Evolutionary conservation across 768 basidiomycete species (phyloP).

Genomic region (Russula emetica): DNA sequence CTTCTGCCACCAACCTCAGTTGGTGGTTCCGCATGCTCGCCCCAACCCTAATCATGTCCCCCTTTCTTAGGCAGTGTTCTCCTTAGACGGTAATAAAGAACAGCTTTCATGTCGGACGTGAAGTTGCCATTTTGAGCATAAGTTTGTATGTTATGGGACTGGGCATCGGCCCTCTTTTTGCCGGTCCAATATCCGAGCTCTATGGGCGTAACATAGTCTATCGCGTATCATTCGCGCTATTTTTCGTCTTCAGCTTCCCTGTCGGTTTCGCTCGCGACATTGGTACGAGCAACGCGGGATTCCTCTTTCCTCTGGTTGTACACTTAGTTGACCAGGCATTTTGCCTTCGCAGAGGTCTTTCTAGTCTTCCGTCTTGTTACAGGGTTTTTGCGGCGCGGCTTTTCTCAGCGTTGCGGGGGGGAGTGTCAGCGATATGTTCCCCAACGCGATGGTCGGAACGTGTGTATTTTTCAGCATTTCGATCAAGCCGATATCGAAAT

Average conservation of each 20-base stretch:
- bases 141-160: slow-evolving; percentile 39
- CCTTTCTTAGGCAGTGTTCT: background rate
- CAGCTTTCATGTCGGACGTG: slow-evolving; percentile 36
- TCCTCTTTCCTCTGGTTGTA: background rate
- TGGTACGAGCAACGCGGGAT: slow-evolving; percentile 36
- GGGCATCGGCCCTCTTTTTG: slow-evolving; percentile 33
- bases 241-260: slow-evolving; percentile 63
- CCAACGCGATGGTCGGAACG: slow-evolving; percentile 54
- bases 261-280: slow-evolving; percentile 69
- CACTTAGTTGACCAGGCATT: background rate
- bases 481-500: background rate
- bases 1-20: background rate
- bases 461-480: slow-evolving; percentile 34
- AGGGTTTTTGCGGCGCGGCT: slow-evolving; percentile 51
- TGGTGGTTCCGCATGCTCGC: background rate
- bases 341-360: slow-evolving; percentile 45
- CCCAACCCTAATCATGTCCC: background rate
- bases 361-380: slow-evolving; percentile 58
- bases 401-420: slow-evolving; percentile 60
- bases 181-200: slow-evolving; percentile 44
- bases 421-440: slow-evolving; percentile 41
- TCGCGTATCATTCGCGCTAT: slow-evolving; percentile 52
- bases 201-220: slow-evolving; percentile 67
- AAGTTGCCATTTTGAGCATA: slow-evolving; percentile 42
- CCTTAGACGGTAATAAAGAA: background rate